phyloP scores from a whole-genome alignment of 495 filamentous ascomycete species.

The Amorphotheca resinae region DNA sequence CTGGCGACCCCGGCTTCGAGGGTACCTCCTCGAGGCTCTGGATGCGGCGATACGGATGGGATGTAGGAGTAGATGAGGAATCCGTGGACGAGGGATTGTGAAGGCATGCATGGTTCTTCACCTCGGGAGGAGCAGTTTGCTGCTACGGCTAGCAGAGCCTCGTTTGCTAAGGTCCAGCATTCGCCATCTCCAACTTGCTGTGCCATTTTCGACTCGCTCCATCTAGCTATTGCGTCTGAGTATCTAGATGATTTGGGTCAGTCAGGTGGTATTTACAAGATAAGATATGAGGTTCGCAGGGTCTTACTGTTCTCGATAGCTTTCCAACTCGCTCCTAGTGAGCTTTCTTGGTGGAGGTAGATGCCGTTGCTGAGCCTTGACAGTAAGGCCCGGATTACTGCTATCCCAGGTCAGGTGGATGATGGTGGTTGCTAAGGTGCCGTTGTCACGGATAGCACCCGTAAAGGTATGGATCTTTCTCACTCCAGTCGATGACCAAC shows the following conservation, averaged over 20 bases:
- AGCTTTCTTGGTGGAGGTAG: conserved; percentile 24
- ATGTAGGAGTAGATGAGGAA: conserved; percentile 20
- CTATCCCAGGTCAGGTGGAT: conserved; percentile 29
- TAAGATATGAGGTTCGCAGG: background rate
- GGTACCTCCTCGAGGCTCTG: conserved; percentile 15
- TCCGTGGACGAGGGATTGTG: conserved; percentile 26
- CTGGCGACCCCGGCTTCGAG: conserved; percentile 21
- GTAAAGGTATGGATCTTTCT: conserved; percentile 25
- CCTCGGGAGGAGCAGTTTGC: conserved; percentile 17
- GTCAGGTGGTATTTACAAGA: too few species aligned
- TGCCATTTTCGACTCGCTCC: conserved; percentile 24
- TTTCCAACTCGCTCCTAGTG: conserved; percentile 10
- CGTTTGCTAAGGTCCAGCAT: conserved; percentile 31
- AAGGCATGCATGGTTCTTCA: conserved; percentile 24
- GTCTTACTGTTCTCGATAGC: conserved; percentile 9
- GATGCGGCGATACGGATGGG: conserved; percentile 16
- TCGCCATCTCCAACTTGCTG: conserved; percentile 30
- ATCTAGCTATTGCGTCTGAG: conserved; percentile 22
- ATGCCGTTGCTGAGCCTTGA: conserved; percentile 27
- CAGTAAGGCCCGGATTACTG: conserved; percentile 25
- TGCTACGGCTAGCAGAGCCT: conserved; percentile 23
- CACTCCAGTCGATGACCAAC: conserved; percentile 20
- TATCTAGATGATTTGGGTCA: conserved; percentile 6
- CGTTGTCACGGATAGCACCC: conserved; percentile 22
- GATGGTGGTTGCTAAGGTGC: conserved; percentile 25